phyloP scores from a whole-genome alignment of 2,329 filamentous ascomycete genomes.

The Talaromyces marneffei region DNA sequence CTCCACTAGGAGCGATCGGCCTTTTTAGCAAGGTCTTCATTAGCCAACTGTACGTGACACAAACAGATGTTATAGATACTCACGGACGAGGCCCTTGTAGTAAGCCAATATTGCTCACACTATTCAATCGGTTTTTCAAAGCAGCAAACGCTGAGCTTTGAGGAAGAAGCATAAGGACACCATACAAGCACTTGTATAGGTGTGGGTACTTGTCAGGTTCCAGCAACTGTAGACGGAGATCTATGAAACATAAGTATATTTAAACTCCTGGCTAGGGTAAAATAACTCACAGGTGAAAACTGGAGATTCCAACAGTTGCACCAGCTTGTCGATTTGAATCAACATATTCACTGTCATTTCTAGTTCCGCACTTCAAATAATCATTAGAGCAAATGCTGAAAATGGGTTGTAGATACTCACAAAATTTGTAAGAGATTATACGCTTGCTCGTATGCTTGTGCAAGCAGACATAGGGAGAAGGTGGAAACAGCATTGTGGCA shows the following conservation, averaged over 20 bases:
- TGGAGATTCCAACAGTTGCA: constrained; percentile 91
- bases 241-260: constrained; percentile 42
- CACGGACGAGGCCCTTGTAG: constrained; percentile 78
- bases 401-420: constrained; percentile 46
- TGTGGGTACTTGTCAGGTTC: constrained; percentile 94
- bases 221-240: constrained; percentile 86
- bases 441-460: constrained; percentile 95
- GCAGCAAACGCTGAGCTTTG: constrained; percentile 97
- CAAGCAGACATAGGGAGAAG: constrained; percentile 89
- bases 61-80: constrained; percentile 32
- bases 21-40: constrained; percentile 1
- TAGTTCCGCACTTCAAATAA: constrained; percentile 67
- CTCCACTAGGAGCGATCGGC: constrained; percentile 25
- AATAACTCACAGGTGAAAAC: constrained; percentile 84
- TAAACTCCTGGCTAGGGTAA: background rate
- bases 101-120: constrained; percentile 93
- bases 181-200: constrained; percentile 96
- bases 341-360: constrained; percentile 99
- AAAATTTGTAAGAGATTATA: constrained; percentile 96
- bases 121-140: constrained; percentile 92
- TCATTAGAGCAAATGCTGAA: constrained; percentile 18
- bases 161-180: constrained; percentile 93
- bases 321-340: constrained; percentile 97
- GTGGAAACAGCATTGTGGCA: constrained; percentile 98
- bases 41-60: background rate